These are phyloP conservation scores for Lobosporangium transversale DNA, from an alignment of 192 early-diverging fungal genomes.

Conservation along the genomic window DNA sequence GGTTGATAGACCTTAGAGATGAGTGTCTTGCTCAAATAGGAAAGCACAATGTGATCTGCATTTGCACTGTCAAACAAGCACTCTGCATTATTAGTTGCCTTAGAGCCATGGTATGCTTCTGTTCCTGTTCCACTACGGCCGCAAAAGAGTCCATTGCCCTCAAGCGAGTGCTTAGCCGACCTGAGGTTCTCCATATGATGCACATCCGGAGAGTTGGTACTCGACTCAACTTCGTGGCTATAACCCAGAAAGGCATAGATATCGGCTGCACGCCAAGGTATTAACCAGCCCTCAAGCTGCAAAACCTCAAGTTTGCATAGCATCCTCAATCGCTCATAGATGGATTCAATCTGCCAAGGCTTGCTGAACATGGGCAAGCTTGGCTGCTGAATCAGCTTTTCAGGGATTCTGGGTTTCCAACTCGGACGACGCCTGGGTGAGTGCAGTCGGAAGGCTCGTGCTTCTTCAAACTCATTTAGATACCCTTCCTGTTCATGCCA, in stretches of 20 bases:
- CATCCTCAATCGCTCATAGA: slow-evolving; percentile 11
- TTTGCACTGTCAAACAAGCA: too few species aligned
- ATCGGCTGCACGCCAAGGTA: slow-evolving; percentile 12
- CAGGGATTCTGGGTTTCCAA: background rate
- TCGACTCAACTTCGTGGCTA: background rate
- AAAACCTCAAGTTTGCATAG: slow-evolving; percentile 5
- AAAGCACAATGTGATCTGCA: background rate
- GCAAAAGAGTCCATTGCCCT: background rate
- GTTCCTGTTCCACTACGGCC: background rate
- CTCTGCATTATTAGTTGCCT: background rate
- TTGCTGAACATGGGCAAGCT: slow-evolving; percentile 1
- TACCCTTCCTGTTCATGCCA: too few species aligned
- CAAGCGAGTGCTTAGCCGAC: background rate
- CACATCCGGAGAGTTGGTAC: too few species aligned
- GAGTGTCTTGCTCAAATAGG: background rate
- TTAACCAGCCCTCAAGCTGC: slow-evolving; percentile 10
- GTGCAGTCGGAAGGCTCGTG: too few species aligned
- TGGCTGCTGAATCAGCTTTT: background rate
- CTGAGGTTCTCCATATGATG: too few species aligned
- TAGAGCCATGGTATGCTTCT: too few species aligned
- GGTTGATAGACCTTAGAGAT: too few species aligned
- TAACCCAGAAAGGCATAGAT: slow-evolving; percentile 13
- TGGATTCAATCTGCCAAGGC: slow-evolving; percentile 13
- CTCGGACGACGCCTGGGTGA: too few species aligned
- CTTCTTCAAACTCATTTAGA: background rate